phyloP scores from a whole-genome alignment of 371 early-diverging fungal species.

The Syncephalastrum sp. region DNA sequence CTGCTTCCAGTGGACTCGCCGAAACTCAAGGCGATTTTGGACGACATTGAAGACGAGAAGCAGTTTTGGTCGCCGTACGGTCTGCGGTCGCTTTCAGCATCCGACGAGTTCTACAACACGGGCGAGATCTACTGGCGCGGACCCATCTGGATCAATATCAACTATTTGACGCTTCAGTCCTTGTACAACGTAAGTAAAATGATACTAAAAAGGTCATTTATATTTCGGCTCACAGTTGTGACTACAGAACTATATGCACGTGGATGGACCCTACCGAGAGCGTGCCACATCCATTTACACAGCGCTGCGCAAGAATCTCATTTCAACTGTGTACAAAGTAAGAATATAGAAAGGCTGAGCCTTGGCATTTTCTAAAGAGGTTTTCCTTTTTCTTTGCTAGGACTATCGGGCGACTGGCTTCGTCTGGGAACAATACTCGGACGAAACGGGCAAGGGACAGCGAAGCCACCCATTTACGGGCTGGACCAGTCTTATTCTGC shows the following conservation, averaged over 20 bases:
- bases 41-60: conserved; percentile 68
- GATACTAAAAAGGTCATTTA: background rate
- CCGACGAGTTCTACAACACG: conserved; percentile 70
- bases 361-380: background rate
- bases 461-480: conserved; percentile 95
- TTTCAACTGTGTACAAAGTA: conserved; percentile 75
- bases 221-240: background rate
- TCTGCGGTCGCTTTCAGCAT: conserved; percentile 76
- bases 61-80: conserved; percentile 88
- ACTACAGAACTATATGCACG: conserved; percentile 63
- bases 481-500: conserved; percentile 85
- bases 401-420: conserved; percentile 82
- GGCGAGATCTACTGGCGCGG: conserved; percentile 97
- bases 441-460: conserved; percentile 73
- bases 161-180: conserved; percentile 80
- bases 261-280: conserved; percentile 68
- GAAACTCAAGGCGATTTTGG: conserved; percentile 68
- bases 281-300: conserved; percentile 74
- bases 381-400: conserved; percentile 22
- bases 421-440: conserved; percentile 94
- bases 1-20: conserved; percentile 71
- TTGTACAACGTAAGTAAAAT: conserved; percentile 59
- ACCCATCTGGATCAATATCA: conserved; percentile 93
- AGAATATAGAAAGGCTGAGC: background rate
- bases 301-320: conserved; percentile 72